phyloP scores from a whole-genome alignment of 331 rosid genomes.

The Telfairia occidentalis region DNA sequence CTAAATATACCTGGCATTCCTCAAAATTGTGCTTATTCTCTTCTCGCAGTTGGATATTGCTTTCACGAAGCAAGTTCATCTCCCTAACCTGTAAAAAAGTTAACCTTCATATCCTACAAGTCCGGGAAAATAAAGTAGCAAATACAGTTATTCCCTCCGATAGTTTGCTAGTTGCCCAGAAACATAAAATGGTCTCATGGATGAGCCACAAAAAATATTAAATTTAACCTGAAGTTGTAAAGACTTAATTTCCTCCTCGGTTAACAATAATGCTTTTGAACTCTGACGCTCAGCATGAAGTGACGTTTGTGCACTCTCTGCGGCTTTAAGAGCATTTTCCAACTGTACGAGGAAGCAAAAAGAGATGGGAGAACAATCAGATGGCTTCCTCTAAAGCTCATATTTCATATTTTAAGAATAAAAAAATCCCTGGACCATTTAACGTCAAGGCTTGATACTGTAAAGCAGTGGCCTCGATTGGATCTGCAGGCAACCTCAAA shows the following conservation, averaged over 20 bases:
- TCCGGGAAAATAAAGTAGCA: not conserved
- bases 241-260: constrained; percentile 85
- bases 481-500: not conserved
- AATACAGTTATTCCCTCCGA: not conserved
- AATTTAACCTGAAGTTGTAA: constrained; percentile 74
- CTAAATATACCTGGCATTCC: constrained; percentile 73
- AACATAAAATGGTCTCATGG: not conserved
- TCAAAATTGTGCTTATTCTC: constrained; percentile 94
- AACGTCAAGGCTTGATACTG: not conserved
- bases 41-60: constrained; percentile 92
- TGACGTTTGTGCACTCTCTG: constrained; percentile 63
- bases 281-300: constrained; percentile 65
- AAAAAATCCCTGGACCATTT: not conserved
- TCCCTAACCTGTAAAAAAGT: constrained; percentile 59
- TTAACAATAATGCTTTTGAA: constrained; percentile 54
- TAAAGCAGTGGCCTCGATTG: not conserved
- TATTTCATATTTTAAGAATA: too few species aligned
- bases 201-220: not conserved
- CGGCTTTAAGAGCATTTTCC: constrained; percentile 72
- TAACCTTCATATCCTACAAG: not conserved
- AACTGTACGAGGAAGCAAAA: constrained; percentile 31
- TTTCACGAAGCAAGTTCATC: constrained; percentile 90
- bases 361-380: not conserved
- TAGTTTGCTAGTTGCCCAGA: not conserved
- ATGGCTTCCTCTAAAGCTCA: not conserved